phyloP scores from a whole-genome alignment of 306 rosid species.

The Cercis canadensis region DNA sequence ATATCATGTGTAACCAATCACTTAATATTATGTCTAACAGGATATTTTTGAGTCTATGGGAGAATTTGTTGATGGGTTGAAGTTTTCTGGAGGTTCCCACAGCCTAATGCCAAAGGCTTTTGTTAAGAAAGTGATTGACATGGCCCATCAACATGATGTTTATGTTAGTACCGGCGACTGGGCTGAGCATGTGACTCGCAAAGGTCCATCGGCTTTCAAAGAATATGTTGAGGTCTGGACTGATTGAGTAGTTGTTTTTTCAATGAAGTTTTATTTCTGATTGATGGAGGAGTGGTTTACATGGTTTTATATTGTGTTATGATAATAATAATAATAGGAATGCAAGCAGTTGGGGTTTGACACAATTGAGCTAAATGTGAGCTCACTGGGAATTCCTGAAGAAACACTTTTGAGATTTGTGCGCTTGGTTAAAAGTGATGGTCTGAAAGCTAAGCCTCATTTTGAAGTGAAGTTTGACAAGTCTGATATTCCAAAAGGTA shows the following conservation, averaged over 20 bases:
- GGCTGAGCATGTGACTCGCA: conserved; percentile 77
- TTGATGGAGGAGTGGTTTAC: background rate
- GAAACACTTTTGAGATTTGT: conserved; percentile 81
- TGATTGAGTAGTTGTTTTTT: background rate
- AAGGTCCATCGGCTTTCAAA: conserved; percentile 76
- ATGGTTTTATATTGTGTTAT: conserved; percentile 6
- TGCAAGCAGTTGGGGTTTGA: conserved; percentile 91
- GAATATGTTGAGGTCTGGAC: conserved; percentile 73
- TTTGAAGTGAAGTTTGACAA: conserved; percentile 73
- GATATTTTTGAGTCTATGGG: conserved; percentile 84
- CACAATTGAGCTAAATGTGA: conserved; percentile 76
- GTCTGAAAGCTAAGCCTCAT: conserved; percentile 77
- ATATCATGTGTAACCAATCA: too few relatives aligned
- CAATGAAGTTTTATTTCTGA: background rate
- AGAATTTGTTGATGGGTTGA: conserved; percentile 85
- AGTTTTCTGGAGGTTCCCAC: conserved; percentile 84
- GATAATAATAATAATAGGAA: conserved; percentile 50
- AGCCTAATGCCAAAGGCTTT: conserved; percentile 75
- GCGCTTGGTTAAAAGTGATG: conserved; percentile 78
- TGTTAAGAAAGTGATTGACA: conserved; percentile 71
- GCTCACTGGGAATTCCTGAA: conserved; percentile 78
- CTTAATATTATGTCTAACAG: conserved; percentile 32
- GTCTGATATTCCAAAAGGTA: conserved; percentile 77
- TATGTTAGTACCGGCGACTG: conserved; percentile 95
- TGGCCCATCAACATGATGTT: conserved; percentile 78